Percentiles rank a stretch among this genome's conserved stretches.
Evolutionary conservation across 352 stramenopile species (phyloP).

Genomic region (Blastocystis sp.): DNA sequence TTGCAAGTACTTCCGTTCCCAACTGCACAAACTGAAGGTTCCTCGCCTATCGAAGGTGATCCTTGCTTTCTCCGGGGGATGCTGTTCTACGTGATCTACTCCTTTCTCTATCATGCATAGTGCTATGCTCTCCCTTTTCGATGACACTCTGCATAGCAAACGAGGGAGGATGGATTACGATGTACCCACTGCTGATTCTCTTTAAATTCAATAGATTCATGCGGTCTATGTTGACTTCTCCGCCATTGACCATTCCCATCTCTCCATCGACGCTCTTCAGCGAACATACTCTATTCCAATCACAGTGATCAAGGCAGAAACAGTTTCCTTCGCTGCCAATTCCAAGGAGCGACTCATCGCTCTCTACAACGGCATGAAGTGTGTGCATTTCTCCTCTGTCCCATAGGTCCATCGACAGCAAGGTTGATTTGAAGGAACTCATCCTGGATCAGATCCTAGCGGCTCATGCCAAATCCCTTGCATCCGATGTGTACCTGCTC

Average conservation of each 20-base stretch:
- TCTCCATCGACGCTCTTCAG: neutral
- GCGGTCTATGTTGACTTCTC: slow-evolving; percentile 56
- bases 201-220: neutral
- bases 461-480: neutral
- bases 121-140: slow-evolving; percentile 27
- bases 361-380: slow-evolving; percentile 42
- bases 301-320: slow-evolving; percentile 7
- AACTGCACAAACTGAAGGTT: slow-evolving; percentile 49
- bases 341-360: neutral
- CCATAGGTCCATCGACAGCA: slow-evolving; percentile 41
- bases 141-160: neutral
- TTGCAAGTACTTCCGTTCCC: slow-evolving; percentile 27
- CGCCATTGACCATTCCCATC: neutral
- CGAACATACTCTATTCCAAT: neutral
- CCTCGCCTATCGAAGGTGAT: slow-evolving; percentile 8
- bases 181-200: neutral
- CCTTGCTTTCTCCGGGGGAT: slow-evolving; percentile 49
- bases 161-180: slow-evolving; percentile 20
- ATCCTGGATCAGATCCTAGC: neutral
- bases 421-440: slow-evolving; percentile 39
- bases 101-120: neutral
- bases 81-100: slow-evolving; percentile 19
- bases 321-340: neutral
- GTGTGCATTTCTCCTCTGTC: neutral
- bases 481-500: neutral